phyloP scores from a whole-genome alignment of 441 rosid genomes.

The Adansonia rubrostipa region DNA sequence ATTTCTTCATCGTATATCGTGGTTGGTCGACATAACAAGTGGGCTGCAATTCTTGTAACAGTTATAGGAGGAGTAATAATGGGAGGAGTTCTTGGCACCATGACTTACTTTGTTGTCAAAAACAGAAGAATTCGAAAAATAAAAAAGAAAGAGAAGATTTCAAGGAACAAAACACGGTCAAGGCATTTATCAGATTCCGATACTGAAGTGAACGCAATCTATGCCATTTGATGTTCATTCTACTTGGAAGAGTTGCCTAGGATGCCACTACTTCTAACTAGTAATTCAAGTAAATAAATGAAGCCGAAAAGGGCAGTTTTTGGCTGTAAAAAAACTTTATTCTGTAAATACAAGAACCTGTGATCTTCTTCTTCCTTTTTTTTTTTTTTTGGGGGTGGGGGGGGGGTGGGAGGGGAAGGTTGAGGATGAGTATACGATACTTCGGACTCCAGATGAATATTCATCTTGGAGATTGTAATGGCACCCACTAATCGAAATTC shows the following conservation, averaged over 20 bases:
- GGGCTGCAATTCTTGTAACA: slow-evolving; percentile 84
- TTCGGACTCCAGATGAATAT: background rate
- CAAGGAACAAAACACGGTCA: slow-evolving; percentile 42
- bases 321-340: background rate
- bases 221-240: slow-evolving; percentile 65
- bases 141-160: slow-evolving; percentile 58
- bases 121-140: slow-evolving; percentile 53
- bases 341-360: background rate
- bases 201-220: slow-evolving; percentile 69
- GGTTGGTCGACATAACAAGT: slow-evolving; percentile 64
- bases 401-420: no score
- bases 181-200: slow-evolving; percentile 56
- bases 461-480: slow-evolving; percentile 6
- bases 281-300: background rate
- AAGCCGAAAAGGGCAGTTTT: background rate
- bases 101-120: slow-evolving; percentile 81
- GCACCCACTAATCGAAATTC: no score
- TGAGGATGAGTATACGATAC: no score
- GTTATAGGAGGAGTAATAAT: slow-evolving; percentile 69
- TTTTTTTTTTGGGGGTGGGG: no score
- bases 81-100: slow-evolving; percentile 69
- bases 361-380: background rate
- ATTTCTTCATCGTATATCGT: slow-evolving; percentile 81
- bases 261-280: background rate
- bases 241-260: no score